Evolutionary conservation across 1,284 basidiomycete species (phyloP).

Genomic region (Coniophora puteana): DNA sequence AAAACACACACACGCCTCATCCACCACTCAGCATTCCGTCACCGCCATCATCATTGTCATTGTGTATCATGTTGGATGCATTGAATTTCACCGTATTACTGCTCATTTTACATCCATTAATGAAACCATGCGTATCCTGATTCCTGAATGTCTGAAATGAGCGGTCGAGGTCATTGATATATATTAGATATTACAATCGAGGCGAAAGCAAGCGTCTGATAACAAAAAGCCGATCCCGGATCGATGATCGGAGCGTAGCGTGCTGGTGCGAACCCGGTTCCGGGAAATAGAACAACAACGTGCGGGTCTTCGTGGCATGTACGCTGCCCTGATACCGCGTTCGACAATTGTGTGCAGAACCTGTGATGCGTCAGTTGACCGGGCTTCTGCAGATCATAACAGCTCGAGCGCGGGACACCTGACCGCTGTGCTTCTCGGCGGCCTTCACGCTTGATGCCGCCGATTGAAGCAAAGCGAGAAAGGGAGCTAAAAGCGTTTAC

Average conservation of each 20-base stretch:
- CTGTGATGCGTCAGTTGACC: conserved; percentile 13
- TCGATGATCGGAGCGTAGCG: too few relatives aligned
- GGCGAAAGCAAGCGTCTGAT: background rate
- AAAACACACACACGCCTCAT: background rate
- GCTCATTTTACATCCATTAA: too few relatives aligned
- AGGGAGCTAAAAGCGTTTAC: conserved; percentile 51
- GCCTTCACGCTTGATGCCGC: background rate
- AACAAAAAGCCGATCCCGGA: too few relatives aligned
- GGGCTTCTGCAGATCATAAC: background rate
- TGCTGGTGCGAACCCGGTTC: too few relatives aligned
- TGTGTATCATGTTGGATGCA: conserved; percentile 6
- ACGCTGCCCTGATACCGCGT: too few relatives aligned
- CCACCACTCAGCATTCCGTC: conserved; percentile 1
- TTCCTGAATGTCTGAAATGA: too few relatives aligned
- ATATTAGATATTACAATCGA: too few relatives aligned
- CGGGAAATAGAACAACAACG: too few relatives aligned
- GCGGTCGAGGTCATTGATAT: too few relatives aligned
- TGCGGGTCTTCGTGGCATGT: too few relatives aligned
- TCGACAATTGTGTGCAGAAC: too few relatives aligned
- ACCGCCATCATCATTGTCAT: background rate
- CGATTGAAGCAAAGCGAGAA: background rate
- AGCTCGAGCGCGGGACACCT: background rate
- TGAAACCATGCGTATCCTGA: too few relatives aligned
- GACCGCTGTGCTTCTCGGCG: conserved; percentile 4
- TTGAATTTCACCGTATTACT: conserved; percentile 7